Evolutionary conservation across 257 asterid genomes (phyloP).

Genomic region (Forsythia suspensa): DNA sequence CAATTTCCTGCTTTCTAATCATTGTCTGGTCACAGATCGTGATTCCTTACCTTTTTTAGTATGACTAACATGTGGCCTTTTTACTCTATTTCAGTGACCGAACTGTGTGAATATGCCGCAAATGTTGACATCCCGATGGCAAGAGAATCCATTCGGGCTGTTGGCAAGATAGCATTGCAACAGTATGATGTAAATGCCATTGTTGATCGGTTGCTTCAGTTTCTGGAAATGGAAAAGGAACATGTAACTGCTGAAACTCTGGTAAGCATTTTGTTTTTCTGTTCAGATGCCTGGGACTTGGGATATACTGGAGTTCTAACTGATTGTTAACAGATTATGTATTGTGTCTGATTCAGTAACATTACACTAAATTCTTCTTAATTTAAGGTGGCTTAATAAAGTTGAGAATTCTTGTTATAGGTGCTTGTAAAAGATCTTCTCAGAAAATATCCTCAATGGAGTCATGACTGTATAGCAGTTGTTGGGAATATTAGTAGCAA

Average conservation of each 20-base stretch:
- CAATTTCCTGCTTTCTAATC: conserved; percentile 12
- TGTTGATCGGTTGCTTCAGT: conserved; percentile 98
- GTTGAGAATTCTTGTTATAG: conserved; percentile 38
- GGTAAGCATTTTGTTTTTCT: conserved; percentile 42
- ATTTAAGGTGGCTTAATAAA: conserved; percentile 16
- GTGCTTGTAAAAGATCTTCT: conserved; percentile 99
- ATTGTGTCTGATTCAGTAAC: neutral
- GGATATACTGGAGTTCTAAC: neutral
- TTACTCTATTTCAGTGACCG: conserved; percentile 71
- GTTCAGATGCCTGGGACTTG: conserved; percentile 13
- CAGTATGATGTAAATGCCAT: conserved; percentile 99
- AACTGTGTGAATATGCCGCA: conserved; percentile 98
- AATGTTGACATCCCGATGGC: conserved; percentile 98
- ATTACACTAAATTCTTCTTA: conserved; percentile 7
- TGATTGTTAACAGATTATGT: conserved; percentile 3
- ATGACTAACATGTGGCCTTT: conserved; percentile 26
- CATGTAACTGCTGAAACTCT: conserved; percentile 98
- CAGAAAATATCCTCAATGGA: conserved; percentile 99
- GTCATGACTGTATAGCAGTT: conserved; percentile 98
- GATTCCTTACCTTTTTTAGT: conserved; percentile 9
- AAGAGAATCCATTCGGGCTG: conserved; percentile 98
- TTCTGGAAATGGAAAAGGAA: conserved; percentile 99
- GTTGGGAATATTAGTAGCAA: conserved; percentile 98
- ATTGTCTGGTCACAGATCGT: conserved; percentile 16
- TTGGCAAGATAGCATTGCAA: conserved; percentile 96